Conservation (phyloP, 2,329 filamentous ascomycete species). For the Tolypocladium amazonense region DNA sequence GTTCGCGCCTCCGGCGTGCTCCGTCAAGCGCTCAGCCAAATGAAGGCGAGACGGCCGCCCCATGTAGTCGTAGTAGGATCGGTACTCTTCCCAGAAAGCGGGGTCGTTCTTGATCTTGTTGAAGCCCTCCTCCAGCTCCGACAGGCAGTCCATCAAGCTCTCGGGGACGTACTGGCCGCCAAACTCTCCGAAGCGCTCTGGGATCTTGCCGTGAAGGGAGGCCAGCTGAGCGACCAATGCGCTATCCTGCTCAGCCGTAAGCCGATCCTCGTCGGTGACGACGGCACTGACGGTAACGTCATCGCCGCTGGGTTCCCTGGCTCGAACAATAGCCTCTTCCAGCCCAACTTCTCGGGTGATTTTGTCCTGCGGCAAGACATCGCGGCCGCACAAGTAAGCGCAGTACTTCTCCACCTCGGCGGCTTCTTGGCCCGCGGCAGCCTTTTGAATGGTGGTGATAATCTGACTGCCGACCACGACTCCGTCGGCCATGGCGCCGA, state of each 20-base stretch:
- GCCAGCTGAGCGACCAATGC: conserved; percentile 75
- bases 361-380: conserved; percentile 21
- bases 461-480: conserved; percentile 97
- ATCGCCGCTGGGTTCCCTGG: conserved; percentile 25
- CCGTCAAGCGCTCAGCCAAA: conserved; percentile 76
- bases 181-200: conserved; percentile 86
- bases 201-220: conserved; percentile 69
- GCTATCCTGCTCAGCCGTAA: conserved; percentile 41
- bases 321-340: conserved; percentile 53
- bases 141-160: conserved; percentile 92
- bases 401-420: conserved; percentile 82
- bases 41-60: conserved; percentile 88
- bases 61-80: conserved; percentile 96
- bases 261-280: conserved; percentile 59
- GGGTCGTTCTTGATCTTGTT: conserved; percentile 77
- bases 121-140: conserved; percentile 85
- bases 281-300: conserved; percentile 43
- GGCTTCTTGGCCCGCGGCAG: conserved; percentile 25
- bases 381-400: conserved; percentile 50
- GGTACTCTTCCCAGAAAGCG: conserved; percentile 93
- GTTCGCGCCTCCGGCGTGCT: conserved; percentile 81
- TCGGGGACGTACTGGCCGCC: conserved; percentile 97
- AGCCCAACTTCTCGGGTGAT: conserved; percentile 57
- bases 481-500: conserved; percentile 77
- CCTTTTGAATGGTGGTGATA: conserved; percentile 57